phyloP scores from a whole-genome alignment of 2,329 filamentous ascomycete genomes.

The Pseudocercospora vitis region DNA sequence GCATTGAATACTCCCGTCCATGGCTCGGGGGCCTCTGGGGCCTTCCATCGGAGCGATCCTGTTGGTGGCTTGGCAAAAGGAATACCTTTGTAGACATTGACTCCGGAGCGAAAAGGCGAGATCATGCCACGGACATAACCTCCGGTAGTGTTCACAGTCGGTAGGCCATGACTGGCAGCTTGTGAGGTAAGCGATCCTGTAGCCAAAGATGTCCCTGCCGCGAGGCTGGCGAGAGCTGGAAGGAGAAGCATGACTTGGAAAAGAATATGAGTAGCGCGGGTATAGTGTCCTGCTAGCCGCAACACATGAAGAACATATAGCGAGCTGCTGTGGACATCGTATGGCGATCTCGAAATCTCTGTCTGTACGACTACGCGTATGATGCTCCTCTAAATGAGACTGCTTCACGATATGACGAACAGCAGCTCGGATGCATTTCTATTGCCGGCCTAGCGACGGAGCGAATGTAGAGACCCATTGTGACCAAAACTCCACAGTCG shows the following conservation, averaged over 20 bases:
- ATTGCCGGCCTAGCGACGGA: no score
- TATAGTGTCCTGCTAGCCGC: no score
- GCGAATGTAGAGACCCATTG: no score
- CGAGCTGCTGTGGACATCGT: no score
- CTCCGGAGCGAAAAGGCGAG: background rate
- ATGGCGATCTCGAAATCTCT: no score
- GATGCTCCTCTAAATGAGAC: no score
- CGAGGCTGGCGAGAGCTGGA: background rate
- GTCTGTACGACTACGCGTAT: no score
- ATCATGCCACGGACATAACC: background rate
- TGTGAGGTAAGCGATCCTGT: background rate
- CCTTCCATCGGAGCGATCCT: background rate
- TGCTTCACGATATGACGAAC: no score
- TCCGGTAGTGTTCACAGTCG: conserved; percentile 3
- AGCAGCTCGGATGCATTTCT: no score
- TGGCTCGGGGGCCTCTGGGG: background rate
- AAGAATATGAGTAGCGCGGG: no score
- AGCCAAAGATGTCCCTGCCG: background rate
- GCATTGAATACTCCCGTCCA: conserved; percentile 9
- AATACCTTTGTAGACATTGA: conserved; percentile 6
- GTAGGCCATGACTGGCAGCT: background rate
- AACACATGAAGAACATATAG: no score
- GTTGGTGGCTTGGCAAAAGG: background rate
- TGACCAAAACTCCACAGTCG: no score
- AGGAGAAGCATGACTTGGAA: background rate